Evolutionary conservation across 179 eudicot genomes (phyloP).

Genomic region (Camellia oleifera): DNA sequence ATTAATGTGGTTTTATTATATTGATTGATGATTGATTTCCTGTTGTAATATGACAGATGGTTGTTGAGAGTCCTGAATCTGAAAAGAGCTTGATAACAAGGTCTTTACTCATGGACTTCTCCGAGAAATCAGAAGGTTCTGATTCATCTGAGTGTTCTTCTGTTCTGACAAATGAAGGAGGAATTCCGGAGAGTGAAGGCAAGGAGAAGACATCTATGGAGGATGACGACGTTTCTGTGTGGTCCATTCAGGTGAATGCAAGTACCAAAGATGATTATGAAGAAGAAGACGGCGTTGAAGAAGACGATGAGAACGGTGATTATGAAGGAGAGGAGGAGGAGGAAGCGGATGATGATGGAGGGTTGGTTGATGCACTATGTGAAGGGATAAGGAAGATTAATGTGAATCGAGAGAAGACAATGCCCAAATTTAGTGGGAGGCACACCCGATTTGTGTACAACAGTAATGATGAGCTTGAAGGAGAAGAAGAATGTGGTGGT

Average conservation of each 20-base stretch:
- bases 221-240: constrained; percentile 60
- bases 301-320: constrained; percentile 15
- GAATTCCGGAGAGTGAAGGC: constrained; percentile 14
- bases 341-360: constrained; percentile 22
- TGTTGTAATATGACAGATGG: constrained; percentile 1
- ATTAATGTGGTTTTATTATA: constrained; percentile 3
- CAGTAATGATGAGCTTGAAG: constrained; percentile 70
- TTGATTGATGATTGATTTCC: neutral
- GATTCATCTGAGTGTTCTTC: constrained; percentile 53
- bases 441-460: constrained; percentile 67
- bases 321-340: constrained; percentile 24
- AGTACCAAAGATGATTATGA: constrained; percentile 53
- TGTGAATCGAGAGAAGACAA: constrained; percentile 25
- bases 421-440: constrained; percentile 43
- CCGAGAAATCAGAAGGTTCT: constrained; percentile 51
- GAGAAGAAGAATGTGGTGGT: constrained; percentile 26
- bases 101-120: constrained; percentile 64
- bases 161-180: constrained; percentile 37
- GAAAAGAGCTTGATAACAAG: constrained; percentile 59
- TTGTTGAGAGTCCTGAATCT: constrained; percentile 27
- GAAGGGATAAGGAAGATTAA: constrained; percentile 59
- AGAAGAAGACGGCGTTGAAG: constrained; percentile 22
- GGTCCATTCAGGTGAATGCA: constrained; percentile 86
- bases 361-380: constrained; percentile 60
- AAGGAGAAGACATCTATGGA: constrained; percentile 23